These are phyloP conservation scores for Mycena haematopus DNA, from an alignment of 768 basidiomycete species.

Conservation along the genomic window DNA sequence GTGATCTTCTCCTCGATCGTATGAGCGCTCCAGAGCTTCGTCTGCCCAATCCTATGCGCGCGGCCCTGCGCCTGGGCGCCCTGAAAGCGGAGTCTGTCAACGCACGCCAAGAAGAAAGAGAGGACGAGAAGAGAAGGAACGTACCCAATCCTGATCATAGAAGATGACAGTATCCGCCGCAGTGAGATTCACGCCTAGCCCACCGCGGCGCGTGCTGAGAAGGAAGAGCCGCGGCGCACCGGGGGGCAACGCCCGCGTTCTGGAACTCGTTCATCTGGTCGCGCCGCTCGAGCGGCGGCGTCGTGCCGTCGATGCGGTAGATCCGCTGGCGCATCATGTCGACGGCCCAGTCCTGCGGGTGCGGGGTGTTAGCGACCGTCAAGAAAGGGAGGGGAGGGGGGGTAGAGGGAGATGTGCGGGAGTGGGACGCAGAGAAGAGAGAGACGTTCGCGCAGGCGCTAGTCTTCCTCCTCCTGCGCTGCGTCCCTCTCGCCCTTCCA, in stretches of 20 bases:
- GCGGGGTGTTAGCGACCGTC: no score
- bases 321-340: conserved; percentile 83
- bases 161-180: conserved; percentile 93
- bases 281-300: conserved; percentile 77
- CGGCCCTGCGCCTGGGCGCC: conserved; percentile 89
- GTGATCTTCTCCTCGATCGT: conserved; percentile 94
- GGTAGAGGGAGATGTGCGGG: no score
- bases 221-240: conserved; percentile 77
- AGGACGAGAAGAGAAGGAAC: conserved; percentile 27
- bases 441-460: conserved; percentile 51
- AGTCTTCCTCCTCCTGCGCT: conserved; percentile 38
- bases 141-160: conserved; percentile 91
- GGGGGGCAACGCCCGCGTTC: conserved; percentile 59
- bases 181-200: conserved; percentile 79
- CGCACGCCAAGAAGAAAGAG: no score
- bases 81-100: conserved; percentile 40
- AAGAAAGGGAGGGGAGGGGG: no score
- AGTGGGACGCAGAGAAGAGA: no score
- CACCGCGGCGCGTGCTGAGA: conserved; percentile 80
- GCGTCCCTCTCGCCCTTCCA: conserved; percentile 25
- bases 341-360: conserved; percentile 87
- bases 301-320: conserved; percentile 93
- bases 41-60: conserved; percentile 94
- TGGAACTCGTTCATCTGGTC: conserved; percentile 90
- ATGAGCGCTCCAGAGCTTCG: conserved; percentile 81